Evolutionary conservation across 2,329 filamentous ascomycete genomes (phyloP).

Genomic region (Celoporthe dispersa): DNA sequence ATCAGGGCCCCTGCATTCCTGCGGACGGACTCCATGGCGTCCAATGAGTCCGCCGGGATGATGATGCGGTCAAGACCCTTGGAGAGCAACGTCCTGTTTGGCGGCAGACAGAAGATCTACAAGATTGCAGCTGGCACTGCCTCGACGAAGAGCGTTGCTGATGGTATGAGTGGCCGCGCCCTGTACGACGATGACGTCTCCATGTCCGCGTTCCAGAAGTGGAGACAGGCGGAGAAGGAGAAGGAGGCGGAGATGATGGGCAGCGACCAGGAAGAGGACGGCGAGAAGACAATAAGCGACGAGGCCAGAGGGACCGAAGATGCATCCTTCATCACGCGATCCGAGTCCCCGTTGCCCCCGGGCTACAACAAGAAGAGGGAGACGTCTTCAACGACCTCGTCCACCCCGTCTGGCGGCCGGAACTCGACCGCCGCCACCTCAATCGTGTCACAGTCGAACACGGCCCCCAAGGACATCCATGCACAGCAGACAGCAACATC

Average conservation of each 20-base stretch:
- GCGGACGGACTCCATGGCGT: slow-evolving; percentile 68
- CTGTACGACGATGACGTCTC: slow-evolving; percentile 88
- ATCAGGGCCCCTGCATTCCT: slow-evolving; percentile 63
- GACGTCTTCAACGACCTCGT: slow-evolving; percentile 84
- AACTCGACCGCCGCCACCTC: slow-evolving; percentile 90
- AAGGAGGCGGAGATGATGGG: slow-evolving; percentile 44
- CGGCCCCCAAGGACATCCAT: slow-evolving; percentile 57
- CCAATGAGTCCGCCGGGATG: slow-evolving; percentile 74
- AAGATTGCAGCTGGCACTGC: slow-evolving; percentile 67
- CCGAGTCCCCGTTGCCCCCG: slow-evolving; percentile 61
- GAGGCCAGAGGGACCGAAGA: slow-evolving; percentile 39
- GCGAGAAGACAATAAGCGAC: slow-evolving; percentile 41
- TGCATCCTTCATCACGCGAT: slow-evolving; percentile 43
- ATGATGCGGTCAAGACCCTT: slow-evolving; percentile 82
- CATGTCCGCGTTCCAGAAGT: slow-evolving; percentile 80
- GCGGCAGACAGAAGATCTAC: slow-evolving; percentile 94
- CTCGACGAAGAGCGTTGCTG: slow-evolving; percentile 46
- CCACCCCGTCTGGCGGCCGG: slow-evolving; percentile 66
- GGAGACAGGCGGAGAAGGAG: slow-evolving; percentile 65
- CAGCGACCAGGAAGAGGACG: slow-evolving; percentile 44
- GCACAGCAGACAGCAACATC: slow-evolving; percentile 44
- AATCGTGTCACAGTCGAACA: slow-evolving; percentile 71
- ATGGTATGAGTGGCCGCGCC: slow-evolving; percentile 66
- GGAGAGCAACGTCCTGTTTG: slow-evolving; percentile 92
- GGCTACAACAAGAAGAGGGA: slow-evolving; percentile 78